phyloP scores from a whole-genome alignment of 495 filamentous ascomycete species.

The Clavariopsis aquatica region DNA sequence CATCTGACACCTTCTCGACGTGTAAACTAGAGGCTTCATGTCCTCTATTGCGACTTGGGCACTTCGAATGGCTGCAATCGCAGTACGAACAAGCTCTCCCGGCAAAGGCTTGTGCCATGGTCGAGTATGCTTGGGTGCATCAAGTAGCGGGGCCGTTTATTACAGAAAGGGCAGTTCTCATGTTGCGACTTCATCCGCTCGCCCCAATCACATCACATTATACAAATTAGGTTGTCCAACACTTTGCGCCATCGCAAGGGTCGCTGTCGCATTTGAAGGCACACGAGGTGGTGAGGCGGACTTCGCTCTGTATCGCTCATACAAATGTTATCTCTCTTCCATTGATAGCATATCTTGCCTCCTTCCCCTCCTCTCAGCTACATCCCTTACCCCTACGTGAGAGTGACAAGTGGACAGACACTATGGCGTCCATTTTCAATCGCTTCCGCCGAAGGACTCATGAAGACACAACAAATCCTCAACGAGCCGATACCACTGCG shows the following conservation, averaged over 20 bases:
- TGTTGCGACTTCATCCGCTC: slow-evolving; percentile 20
- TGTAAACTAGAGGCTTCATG: background rate
- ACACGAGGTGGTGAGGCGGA: background rate
- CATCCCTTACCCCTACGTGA: background rate
- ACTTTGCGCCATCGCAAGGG: slow-evolving; percentile 30
- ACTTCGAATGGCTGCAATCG: background rate
- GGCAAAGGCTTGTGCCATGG: slow-evolving; percentile 11
- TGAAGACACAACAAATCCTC: background rate
- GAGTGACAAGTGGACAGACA: background rate
- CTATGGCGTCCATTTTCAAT: background rate
- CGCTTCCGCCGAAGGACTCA: background rate
- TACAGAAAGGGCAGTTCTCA: slow-evolving; percentile 31
- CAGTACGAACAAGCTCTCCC: background rate
- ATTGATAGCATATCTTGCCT: background rate
- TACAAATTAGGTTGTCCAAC: slow-evolving; percentile 16
- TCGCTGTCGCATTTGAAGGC: slow-evolving; percentile 20
- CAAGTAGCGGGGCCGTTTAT: background rate
- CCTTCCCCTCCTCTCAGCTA: background rate
- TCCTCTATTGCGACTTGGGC: background rate
- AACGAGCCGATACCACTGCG: background rate
- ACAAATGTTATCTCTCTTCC: background rate
- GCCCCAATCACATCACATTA: slow-evolving; percentile 12
- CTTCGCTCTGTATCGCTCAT: background rate
- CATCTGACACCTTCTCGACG: background rate
- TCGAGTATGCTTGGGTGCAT: background rate